Base-by-base conservation (phyloP, 2,329 filamentous ascomycete genomes). In the Bipolaris cookei region DNA sequence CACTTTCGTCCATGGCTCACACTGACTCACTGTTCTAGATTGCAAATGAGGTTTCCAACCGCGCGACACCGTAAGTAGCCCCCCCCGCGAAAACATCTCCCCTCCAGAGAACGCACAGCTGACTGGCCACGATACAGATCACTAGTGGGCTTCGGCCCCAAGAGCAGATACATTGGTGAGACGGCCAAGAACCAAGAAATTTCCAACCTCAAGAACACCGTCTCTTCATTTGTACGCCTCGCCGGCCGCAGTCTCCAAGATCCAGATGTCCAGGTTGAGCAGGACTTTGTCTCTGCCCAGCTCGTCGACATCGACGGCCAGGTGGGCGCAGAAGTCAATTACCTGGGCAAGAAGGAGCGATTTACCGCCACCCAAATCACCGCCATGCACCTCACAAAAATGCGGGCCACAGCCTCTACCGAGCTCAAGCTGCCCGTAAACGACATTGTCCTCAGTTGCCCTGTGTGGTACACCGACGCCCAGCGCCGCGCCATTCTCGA, bases 141-240 rank as follows among this genome's bases (percentile, higher is more conserved):
- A 62, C 84, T 99, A 66, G 95, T 99, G 72, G 93, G 92, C 73
- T 99, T 99, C 80, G 92, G 92, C 59, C 90, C 92, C 77, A 97
- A 96, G 83, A 88, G 86, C 79, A 90, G 95, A 83, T 96, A 96
- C 78, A 86, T 99, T 66, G 95, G 95, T 67, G 95, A 99, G 83
- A 81, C 91, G 56, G 95, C 95, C 69, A 98, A 98, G 87, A 98
- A 94, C 68, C 94, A 97, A 82, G 95, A 99, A 82, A 96, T 97
- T 77, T 97, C 94, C 75, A 99, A 99, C 85, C 88, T 98, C 75
- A 99, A 98, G 85, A 99, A 99, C 86, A 99, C 95, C 68, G 91
- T 99, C 81, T 84, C 87, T 78, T 93, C 88, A 67, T 86, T 99
- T 73, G 97, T 97, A 83, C 91, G 95, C 74, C 88, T 99, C 70